These are phyloP conservation scores for Endocalyx cinctus DNA, from an alignment of 2,329 filamentous ascomycete genomes.

Conservation along the genomic window DNA sequence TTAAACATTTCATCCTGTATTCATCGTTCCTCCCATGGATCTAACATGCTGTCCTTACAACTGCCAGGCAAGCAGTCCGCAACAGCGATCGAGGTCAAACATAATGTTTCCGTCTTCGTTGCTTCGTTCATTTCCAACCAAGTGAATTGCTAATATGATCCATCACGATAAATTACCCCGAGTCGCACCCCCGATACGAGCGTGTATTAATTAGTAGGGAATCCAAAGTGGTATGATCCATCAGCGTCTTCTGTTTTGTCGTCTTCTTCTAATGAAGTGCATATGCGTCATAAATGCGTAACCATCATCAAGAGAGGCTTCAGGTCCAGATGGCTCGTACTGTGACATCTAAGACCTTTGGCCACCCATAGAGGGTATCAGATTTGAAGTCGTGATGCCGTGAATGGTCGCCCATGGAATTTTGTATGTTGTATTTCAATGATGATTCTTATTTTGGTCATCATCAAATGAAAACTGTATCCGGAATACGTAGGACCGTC, in stretches of 20 bases:
- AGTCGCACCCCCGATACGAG: conserved; percentile 15
- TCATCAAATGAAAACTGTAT: conserved; percentile 27
- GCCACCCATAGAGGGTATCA: conserved; percentile 28
- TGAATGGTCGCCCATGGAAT: conserved; percentile 32
- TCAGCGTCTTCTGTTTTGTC: conserved; percentile 22
- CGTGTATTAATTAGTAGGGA: conserved; percentile 22
- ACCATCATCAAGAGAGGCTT: conserved; percentile 29
- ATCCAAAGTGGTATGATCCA: conserved; percentile 14
- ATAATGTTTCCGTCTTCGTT: conserved; percentile 23
- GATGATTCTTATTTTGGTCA: conserved; percentile 25
- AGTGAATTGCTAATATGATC: conserved; percentile 16
- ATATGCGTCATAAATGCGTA: conserved; percentile 34
- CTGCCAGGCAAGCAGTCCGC: too few species aligned
- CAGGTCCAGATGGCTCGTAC: conserved; percentile 14
- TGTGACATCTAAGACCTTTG: conserved; percentile 16
- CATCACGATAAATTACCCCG: conserved; percentile 13
- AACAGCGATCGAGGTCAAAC: too few species aligned
- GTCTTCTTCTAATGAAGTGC: conserved; percentile 30
- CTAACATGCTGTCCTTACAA: too few species aligned
- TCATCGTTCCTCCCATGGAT: too few species aligned
- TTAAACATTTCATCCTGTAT: too few species aligned
- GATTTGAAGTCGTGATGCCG: conserved; percentile 30
- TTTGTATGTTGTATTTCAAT: conserved; percentile 31
- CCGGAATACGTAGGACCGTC: conserved; percentile 16
- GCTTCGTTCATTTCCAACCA: conserved; percentile 27